phyloP scores from a whole-genome alignment of 176 grass and related monocot genomes.

The Saccharum officinarum region DNA sequence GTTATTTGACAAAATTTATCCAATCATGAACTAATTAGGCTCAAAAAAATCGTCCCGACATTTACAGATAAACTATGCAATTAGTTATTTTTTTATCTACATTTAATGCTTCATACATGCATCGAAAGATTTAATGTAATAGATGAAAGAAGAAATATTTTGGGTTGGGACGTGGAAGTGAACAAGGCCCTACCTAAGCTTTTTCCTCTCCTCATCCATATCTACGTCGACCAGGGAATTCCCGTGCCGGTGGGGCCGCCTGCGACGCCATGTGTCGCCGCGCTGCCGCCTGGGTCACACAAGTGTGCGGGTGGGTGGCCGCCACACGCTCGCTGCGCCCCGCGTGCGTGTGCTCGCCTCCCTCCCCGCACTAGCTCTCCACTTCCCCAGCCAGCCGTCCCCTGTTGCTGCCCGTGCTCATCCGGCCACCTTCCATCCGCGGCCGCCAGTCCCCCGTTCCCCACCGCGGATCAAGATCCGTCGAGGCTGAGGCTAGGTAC shows the following conservation, averaged over 20 bases:
- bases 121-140: too few species aligned
- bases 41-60: too few species aligned
- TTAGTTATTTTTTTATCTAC: too few species aligned
- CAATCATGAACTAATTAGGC: too few species aligned
- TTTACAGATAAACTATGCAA: too few species aligned
- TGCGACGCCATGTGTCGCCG: constrained; percentile 47
- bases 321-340: constrained; percentile 48
- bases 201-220: constrained; percentile 1
- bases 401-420: neutral
- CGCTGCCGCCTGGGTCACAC: constrained; percentile 33
- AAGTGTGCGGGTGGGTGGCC: constrained; percentile 53
- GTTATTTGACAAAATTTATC: too few species aligned
- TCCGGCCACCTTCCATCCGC: neutral
- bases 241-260: constrained; percentile 37
- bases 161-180: too few species aligned
- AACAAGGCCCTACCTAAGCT: too few species aligned
- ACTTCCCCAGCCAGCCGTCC: neutral
- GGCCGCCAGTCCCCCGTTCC: neutral
- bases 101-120: too few species aligned
- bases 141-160: too few species aligned
- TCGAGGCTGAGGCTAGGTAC: constrained; percentile 29
- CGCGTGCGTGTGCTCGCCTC: constrained; percentile 43
- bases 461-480: constrained; percentile 30
- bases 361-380: neutral
- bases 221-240: neutral